phyloP scores from a whole-genome alignment of 257 asterid species.

The Gardenia jasminoides region DNA sequence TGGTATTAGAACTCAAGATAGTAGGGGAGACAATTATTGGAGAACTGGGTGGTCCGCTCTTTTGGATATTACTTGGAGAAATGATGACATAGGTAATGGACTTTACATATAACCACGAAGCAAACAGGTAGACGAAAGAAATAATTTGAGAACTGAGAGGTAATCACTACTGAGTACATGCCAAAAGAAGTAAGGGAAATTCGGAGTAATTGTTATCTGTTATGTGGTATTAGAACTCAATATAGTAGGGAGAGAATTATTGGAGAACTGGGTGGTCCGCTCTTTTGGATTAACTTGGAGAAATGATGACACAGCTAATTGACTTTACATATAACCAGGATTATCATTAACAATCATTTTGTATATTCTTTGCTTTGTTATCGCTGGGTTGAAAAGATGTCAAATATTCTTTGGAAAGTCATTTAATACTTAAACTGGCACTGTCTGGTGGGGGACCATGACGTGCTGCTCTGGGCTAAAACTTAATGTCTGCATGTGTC shows the following conservation, averaged over 20 bases:
- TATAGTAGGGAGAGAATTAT: neutral
- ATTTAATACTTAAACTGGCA: neutral
- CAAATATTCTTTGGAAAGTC: neutral
- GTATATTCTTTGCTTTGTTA: neutral
- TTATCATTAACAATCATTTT: neutral
- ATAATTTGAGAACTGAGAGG: too few relatives aligned
- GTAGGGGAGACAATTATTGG: neutral
- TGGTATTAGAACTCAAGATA: neutral
- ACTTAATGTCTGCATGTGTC: neutral
- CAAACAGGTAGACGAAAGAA: neutral
- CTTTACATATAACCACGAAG: neutral
- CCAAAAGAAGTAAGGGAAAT: neutral
- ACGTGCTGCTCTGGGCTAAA: neutral
- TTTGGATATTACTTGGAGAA: neutral
- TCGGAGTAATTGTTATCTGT: neutral
- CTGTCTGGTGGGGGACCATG: neutral
- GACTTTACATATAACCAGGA: neutral
- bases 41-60: neutral
- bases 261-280: neutral
- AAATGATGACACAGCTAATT: neutral
- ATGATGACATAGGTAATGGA: neutral
- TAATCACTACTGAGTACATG: neutral
- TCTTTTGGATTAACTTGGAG: neutral
- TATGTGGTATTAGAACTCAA: neutral
- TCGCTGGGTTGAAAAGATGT: neutral